Base-by-base conservation (phyloP, 2,329 filamentous ascomycete species). In the Trichoderma atrobrunneum region DNA sequence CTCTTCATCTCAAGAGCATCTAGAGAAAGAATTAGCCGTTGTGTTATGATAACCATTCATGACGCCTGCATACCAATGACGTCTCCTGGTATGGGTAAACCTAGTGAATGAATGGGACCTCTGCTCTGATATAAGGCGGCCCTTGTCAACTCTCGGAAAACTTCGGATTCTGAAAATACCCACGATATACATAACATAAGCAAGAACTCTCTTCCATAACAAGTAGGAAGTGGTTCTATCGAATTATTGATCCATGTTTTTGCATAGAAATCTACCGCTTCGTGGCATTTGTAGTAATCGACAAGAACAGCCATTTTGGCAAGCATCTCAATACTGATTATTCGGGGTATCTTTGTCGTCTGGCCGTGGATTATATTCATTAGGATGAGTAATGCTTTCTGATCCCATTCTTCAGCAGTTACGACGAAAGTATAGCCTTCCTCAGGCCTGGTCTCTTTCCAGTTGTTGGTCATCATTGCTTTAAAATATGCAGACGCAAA, bases 341-440 rank as follows among this genome's bases (percentile, higher is more conserved):
- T 51, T 24, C 1, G 75, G 1, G 84, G 83, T 11, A 87, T 78
- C 48, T 81, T 79, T n/a, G 78, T 73, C 11, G 78, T 80, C 5
- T 79, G 80, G 56, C 82, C 79, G 75, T 87, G 85, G 7, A 87
- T 76, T 10, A 85, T 82, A 68, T 85, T 81, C 66, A 86, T 77
- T 1, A 86, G 63, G 26, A 82, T 81, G 8, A 80, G 76, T 3
- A 86, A 78, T 0, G 84, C 82, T 12, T 81, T 77, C 5, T 77
- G 73, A 69, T 86, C 80, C 65, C 79, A 78, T 12, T 61, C 39
- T 14, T 71, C 56, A 26, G 64, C 59, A 7, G n/a, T 51, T 16
- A 73, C 2, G 2, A 73, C 72, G 26, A 74, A 67, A 7, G 36
- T 18, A 28, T 54, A 64, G 3, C 34, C 59, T 5, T 51, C 7